These are phyloP conservation scores for Microbotryomycetes sp. DNA, from an alignment of 1,284 basidiomycete species.

Conservation along the genomic window DNA sequence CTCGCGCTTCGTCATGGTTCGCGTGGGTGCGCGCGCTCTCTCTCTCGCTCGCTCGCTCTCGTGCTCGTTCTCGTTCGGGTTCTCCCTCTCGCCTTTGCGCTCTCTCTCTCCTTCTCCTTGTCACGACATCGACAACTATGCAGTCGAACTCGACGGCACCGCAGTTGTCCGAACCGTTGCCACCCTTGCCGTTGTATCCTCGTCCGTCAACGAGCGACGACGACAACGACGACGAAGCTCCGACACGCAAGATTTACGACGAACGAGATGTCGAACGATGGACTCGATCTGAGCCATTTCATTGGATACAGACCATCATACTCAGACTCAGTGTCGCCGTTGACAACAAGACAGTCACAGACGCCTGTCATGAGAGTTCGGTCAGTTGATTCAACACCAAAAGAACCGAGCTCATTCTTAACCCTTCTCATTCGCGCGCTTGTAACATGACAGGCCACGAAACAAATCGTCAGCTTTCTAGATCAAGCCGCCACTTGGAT, in stretches of 20 bases:
- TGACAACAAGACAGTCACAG: slow-evolving; percentile 31
- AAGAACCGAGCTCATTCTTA: neutral
- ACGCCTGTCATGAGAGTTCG: slow-evolving; percentile 12
- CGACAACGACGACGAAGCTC: neutral
- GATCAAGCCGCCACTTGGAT: slow-evolving; percentile 71
- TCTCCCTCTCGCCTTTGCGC: no score
- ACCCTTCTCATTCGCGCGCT: neutral
- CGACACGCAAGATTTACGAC: slow-evolving; percentile 35
- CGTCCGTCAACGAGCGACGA: no score
- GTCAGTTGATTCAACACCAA: slow-evolving; percentile 14
- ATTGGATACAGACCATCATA: slow-evolving; percentile 36
- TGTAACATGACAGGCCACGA: slow-evolving; percentile 49
- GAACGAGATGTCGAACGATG: slow-evolving; percentile 40
- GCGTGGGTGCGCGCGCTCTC: no score
- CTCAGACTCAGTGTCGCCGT: slow-evolving; percentile 40
- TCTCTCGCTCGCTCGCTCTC: no score
- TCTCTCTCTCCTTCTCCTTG: no score
- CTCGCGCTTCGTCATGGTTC: no score
- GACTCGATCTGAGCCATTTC: slow-evolving; percentile 37
- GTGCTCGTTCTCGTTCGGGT: no score
- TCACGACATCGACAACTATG: no score
- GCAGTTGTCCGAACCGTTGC: no score
- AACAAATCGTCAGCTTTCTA: slow-evolving; percentile 54
- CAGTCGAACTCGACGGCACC: no score
- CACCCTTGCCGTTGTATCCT: neutral